Evolutionary conservation across 179 eudicot species (phyloP).

Genomic region (Carnegiea gigantea): DNA sequence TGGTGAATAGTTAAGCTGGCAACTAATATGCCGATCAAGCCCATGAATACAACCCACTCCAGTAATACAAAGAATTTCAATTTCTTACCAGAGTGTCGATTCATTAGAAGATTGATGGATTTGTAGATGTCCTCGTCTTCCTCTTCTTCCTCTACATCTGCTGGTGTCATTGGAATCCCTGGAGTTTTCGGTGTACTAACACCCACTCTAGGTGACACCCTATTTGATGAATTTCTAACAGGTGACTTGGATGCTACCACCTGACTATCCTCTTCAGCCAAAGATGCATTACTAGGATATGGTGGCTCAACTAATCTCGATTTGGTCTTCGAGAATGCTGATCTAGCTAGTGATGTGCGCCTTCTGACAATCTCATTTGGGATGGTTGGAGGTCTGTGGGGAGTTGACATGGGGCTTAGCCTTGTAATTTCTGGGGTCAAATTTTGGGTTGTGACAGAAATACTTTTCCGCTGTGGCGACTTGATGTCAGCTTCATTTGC

Average conservation of each 20-base stretch:
- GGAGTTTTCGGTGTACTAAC: slow-evolving; percentile 32
- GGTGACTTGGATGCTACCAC: slow-evolving; percentile 27
- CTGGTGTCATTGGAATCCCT: slow-evolving; percentile 46
- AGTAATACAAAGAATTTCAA: slow-evolving; percentile 31
- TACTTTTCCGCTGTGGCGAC: slow-evolving; percentile 7
- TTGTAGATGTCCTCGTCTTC: slow-evolving; percentile 66
- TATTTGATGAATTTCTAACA: slow-evolving; percentile 36
- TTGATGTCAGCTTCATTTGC: background rate
- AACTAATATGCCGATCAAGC: slow-evolving; percentile 44
- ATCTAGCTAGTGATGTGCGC: slow-evolving; percentile 34
- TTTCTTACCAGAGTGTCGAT: slow-evolving; percentile 35
- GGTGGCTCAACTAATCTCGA: slow-evolving; percentile 77
- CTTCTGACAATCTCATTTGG: slow-evolving; percentile 37
- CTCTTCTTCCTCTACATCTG: slow-evolving; percentile 49
- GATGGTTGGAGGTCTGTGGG: slow-evolving; percentile 27
- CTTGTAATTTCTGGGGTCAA: slow-evolving; percentile 32
- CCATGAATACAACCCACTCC: slow-evolving; percentile 56
- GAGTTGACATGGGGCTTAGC: too few species aligned
- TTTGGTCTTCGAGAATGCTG: slow-evolving; percentile 58
- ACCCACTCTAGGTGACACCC: slow-evolving; percentile 39
- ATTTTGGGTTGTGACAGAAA: slow-evolving; percentile 3
- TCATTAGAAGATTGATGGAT: slow-evolving; percentile 29
- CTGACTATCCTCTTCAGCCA: slow-evolving; percentile 30
- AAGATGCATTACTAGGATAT: slow-evolving; percentile 34
- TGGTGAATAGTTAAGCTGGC: slow-evolving; percentile 43